Percentiles rank a stretch among this genome's conserved stretches.
Evolutionary conservation across 1,284 basidiomycete species (phyloP).

Genomic region (Flammula alnicola): DNA sequence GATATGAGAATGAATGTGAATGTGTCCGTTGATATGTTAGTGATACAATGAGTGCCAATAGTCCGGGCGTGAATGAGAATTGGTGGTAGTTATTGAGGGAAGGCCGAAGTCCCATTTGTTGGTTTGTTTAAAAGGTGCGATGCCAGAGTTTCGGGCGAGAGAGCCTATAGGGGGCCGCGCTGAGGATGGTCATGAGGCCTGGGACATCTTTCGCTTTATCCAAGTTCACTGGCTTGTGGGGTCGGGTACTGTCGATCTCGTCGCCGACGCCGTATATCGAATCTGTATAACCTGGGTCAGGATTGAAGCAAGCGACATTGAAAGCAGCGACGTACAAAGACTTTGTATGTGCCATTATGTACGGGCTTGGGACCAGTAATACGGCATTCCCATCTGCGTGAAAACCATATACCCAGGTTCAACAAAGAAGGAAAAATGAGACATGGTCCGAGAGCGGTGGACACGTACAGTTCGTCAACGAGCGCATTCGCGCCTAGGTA

Average conservation of each 20-base stretch:
- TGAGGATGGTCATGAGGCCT: constrained; percentile 67
- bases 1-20: too few relatives aligned
- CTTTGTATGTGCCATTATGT: constrained; percentile 56
- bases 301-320: neutral
- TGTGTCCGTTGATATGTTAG: too few relatives aligned
- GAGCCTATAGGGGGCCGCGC: constrained; percentile 40
- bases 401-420: constrained; percentile 7
- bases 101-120: neutral
- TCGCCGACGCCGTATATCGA: constrained; percentile 60
- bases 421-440: constrained; percentile 10
- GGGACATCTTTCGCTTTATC: constrained; percentile 55
- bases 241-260: constrained; percentile 47
- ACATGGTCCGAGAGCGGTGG: neutral
- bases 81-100: too few relatives aligned
- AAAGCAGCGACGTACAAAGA: constrained; percentile 49
- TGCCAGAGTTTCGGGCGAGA: neutral
- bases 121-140: neutral
- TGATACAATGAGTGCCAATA: neutral
- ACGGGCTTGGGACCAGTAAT: constrained; percentile 57
- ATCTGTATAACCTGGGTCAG: constrained; percentile 45
- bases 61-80: too few relatives aligned
- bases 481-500: constrained; percentile 60
- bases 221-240: constrained; percentile 58
- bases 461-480: constrained; percentile 69
- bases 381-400: constrained; percentile 67